Base-by-base conservation (phyloP, 768 basidiomycete species). In the Amanita exitialis region DNA sequence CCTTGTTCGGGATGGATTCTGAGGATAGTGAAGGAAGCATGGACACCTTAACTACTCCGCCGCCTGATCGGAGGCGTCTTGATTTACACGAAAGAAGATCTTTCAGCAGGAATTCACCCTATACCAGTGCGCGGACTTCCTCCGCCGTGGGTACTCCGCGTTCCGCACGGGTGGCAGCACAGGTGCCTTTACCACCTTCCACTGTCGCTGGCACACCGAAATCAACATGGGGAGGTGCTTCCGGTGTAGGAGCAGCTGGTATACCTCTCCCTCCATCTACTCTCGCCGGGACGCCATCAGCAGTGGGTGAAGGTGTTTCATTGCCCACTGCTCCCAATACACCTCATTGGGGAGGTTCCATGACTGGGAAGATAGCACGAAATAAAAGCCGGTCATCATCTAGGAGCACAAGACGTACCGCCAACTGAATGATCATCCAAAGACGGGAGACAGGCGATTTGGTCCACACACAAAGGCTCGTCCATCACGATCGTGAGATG, bases 11-110 rank as follows among this genome's bases (percentile, higher is more conserved):
- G 20, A 51, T 43, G 13, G 50, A 51, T 36, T 51, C 50, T 27
- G 50, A 51, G 4, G 49, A 44, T 32, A 51, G 50, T 32, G 50
- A 51, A 44, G 42, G 32, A 25, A 61, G 63, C 27, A 55, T 54
- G 12, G 63, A 62, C 18, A 61, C 66, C 4, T 56, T 69, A 35
- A 66, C 66, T 5, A 68, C 68, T 8, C 66, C 66, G 3, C 63
- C 59, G 5, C 61, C 56, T n/a, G 27, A 38, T 4, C 42, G 41
- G n/a, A 42, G 50, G 21, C 34, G 21, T 3, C 28, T 49, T 20
- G 49, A 34, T 34, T 30, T 32, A 18, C 27, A 41, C 12, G 15
- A 44, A 4, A 30, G 43, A 12, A n/a, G 32, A 12, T n/a, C 42
- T 15, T 35, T 41, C 8, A 30, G n/a, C 13, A 27, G 18, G 12